phyloP scores from a whole-genome alignment of 2,329 filamentous ascomycete genomes.

The Phialocephala sp. region DNA sequence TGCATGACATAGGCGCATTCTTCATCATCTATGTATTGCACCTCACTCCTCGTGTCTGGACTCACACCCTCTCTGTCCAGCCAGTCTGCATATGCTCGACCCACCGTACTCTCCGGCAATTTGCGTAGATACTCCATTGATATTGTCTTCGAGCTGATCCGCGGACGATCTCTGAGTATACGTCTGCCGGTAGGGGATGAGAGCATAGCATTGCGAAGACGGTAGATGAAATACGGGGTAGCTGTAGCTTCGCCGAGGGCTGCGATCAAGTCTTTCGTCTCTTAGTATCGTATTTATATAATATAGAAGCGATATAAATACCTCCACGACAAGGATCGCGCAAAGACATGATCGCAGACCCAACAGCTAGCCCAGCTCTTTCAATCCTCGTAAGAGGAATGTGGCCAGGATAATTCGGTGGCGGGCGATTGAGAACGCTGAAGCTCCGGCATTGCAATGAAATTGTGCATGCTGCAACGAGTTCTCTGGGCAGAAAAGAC shows the following conservation, averaged over 20 bases:
- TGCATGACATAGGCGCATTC: constrained; percentile 99
- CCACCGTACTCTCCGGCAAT: constrained; percentile 76
- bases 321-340: constrained; percentile 82
- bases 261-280: constrained; percentile 81
- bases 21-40: constrained; percentile 91
- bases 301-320: constrained; percentile 44
- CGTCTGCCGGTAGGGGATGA: constrained; percentile 80
- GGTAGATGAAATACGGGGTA: constrained; percentile 92
- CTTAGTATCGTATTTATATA: background rate
- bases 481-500: constrained; percentile 34
- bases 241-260: constrained; percentile 93
- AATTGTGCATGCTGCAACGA: constrained; percentile 36
- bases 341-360: constrained; percentile 66
- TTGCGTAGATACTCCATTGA: constrained; percentile 70
- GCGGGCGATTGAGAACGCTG: constrained; percentile 82
- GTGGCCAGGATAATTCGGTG: constrained; percentile 64
- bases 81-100: constrained; percentile 84
- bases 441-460: constrained; percentile 56
- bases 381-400: constrained; percentile 83
- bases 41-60: constrained; percentile 82
- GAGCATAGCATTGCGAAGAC: constrained; percentile 92
- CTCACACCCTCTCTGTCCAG: constrained; percentile 93
- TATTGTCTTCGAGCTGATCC: constrained; percentile 77
- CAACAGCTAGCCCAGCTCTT: constrained; percentile 71
- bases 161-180: constrained; percentile 87